Evolutionary conservation across 2,329 filamentous ascomycete species (phyloP), one percentile per base, ranked within the genome.

Genomic region (Fusarium anthophilum): DNA sequence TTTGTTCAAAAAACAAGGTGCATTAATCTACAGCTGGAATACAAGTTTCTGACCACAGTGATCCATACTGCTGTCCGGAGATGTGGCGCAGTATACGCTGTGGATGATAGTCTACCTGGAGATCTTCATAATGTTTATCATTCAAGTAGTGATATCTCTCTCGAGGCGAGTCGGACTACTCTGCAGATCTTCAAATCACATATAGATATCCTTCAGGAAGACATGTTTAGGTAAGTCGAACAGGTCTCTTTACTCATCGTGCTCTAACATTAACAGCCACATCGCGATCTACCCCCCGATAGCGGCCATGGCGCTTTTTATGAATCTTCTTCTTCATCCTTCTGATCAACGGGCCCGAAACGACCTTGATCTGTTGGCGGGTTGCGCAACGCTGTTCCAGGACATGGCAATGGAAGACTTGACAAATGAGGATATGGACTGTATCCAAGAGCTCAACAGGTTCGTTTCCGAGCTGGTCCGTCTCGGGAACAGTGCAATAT

Each of bases 231-330:
- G 63, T 47, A 17, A 45, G 59, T 35, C 15, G 6, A 18, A n/a
- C 1, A 3, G 4, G 6, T 4, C 13, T 20, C 4, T 17, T 15
- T 5, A 3, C 2, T 3, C 1, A 7, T 7, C 3, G 2, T 18
- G 0, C 3, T 3, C 5, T 51, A 9, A 41, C 22, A 12, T 9
- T 0, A 8, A 9, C 5, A 66, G 63, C 2, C 41, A 66, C 8
- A 8, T 66, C 4, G 37, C 48, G 1, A 38, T 30, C 1, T 57
- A 66, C 8, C 28, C 62, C 0, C 48, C 63, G 1, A 14, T 66
- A 30, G 63, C 48, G 8, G 63, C 48, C 7, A 14, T 66, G 14
- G 28, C 61, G 2, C 2, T 66, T 0, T 66, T 66, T 6, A 2
- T 66, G 4, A 66, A 66, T 12, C 30, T 66, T 3, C 15, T 66